phyloP scores from a whole-genome alignment of 768 basidiomycete genomes.

The Collybiopsis luxurians region DNA sequence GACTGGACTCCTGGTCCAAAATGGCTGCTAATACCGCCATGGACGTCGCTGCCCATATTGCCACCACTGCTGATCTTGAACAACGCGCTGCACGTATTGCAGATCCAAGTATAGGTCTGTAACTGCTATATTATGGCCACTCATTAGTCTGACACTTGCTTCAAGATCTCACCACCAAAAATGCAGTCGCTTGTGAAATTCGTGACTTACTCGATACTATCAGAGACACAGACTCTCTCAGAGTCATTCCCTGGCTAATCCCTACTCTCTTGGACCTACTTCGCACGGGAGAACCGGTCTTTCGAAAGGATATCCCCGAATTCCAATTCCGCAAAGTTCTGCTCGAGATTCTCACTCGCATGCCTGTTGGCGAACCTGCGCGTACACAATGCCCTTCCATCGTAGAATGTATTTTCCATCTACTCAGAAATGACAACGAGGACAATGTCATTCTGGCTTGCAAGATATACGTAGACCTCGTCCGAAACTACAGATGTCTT shows the following conservation, averaged over 20 bases:
- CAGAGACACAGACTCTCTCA: slow-evolving; percentile 68
- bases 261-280: slow-evolving; percentile 72
- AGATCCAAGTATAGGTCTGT: slow-evolving; percentile 69
- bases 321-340: slow-evolving; percentile 85
- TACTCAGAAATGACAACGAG: slow-evolving; percentile 90
- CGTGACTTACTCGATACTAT: slow-evolving; percentile 80
- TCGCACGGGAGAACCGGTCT: slow-evolving; percentile 63
- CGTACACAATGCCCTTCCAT: slow-evolving; percentile 64
- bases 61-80: slow-evolving; percentile 60
- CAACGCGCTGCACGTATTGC: slow-evolving; percentile 69
- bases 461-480: slow-evolving; percentile 89
- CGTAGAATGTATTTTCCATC: slow-evolving; percentile 77
- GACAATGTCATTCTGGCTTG: slow-evolving; percentile 89
- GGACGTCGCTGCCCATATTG: slow-evolving; percentile 31
- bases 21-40: slow-evolving; percentile 33
- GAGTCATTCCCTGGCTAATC: slow-evolving; percentile 70
- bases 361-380: slow-evolving; percentile 79
- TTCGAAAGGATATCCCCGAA: slow-evolving; percentile 64
- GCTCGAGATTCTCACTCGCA: slow-evolving; percentile 85
- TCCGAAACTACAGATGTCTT: slow-evolving; percentile 70
- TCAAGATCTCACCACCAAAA: slow-evolving; percentile 69
- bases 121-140: background rate
- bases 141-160: background rate
- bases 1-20: background rate
- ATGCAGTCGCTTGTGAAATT: slow-evolving; percentile 70